Evolutionary conservation across 2,329 filamentous ascomycete genomes (phyloP), one percentile per base, ranked within the genome.

Genomic region (Emmonsiellopsis sp.): DNA sequence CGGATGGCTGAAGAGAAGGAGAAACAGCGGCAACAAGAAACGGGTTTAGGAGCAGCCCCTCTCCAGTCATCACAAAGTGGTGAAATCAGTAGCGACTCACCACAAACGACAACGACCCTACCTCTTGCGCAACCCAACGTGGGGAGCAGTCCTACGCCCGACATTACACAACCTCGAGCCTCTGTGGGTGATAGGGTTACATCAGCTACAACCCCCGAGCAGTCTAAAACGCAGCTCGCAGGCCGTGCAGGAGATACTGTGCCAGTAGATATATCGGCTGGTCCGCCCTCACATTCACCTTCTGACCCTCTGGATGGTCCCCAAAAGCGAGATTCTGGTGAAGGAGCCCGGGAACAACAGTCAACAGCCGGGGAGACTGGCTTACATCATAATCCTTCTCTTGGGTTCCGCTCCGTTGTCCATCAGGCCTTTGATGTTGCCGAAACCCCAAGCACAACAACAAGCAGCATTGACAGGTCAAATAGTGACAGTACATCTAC

Each of bases 1-100:
- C 81, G 85, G 5, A 76, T 85, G 66, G 81, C 81, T 51, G 84
- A 88, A 59, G 85, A 87, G 58, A 77, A 76, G 51, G 75, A 80
- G 57, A 78, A 72, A 59, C 77, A 80, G 59, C 71, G 77, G 38
- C 75, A 76, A 53, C 68, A 80, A 54, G 83, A 85, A 1, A 79
- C 79, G 8, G 32, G 37, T 13, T 16, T 35, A 16, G 16, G 15
- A n/a, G n/a, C 9, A 20, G 13, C 48, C 16, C 20, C 20, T 13
- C 6, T 13, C 11, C 65, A 16, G 44, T 57, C 11, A 53, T 54
- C 13, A 54, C 57, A 32, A 56, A 58, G 20, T 26, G 20, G 20
- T 26, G 20, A 26, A 26, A 26, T 26, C 20, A 26, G 20, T 26
- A 26, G 20, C 20, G 20, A 26, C 20, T 26, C 20, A 26, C 20